These are phyloP conservation scores for Verticillium zaregamsianum DNA, from an alignment of 2,329 filamentous ascomycete genomes.

Conservation along the genomic window DNA sequence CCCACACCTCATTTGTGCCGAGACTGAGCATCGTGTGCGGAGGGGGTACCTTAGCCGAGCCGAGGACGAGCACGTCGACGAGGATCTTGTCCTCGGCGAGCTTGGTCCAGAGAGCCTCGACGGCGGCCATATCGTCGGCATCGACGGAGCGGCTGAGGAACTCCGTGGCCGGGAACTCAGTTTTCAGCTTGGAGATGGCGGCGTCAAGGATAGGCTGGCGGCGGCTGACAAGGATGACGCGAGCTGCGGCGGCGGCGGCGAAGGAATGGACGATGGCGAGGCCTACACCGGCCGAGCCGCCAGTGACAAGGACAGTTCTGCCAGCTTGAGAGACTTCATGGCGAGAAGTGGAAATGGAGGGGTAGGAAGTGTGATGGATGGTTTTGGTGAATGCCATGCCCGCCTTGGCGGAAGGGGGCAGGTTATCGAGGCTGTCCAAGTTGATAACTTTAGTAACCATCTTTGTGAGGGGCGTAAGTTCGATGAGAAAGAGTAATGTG, in stretches of 20 bases:
- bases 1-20: conserved; percentile 6
- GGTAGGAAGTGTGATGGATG: conserved; percentile 22
- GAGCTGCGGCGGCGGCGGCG: conserved; percentile 30
- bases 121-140: background rate
- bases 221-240: conserved; percentile 34
- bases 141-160: background rate
- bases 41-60: conserved; percentile 10
- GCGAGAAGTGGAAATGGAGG: conserved; percentile 28
- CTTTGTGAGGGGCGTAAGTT: background rate
- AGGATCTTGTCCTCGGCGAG: conserved; percentile 9
- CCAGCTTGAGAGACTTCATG: conserved; percentile 35
- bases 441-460: background rate
- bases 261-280: conserved; percentile 59
- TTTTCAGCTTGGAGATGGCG: conserved; percentile 19
- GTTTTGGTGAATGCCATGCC: background rate
- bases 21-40: conserved; percentile 6
- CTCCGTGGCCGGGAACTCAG: background rate
- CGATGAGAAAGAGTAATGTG: background rate
- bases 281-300: conserved; percentile 61
- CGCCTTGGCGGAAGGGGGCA: background rate
- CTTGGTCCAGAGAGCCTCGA: conserved; percentile 6
- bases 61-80: conserved; percentile 23
- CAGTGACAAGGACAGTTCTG: conserved; percentile 62
- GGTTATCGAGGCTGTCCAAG: background rate
- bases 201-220: conserved; percentile 22